Conservation (phyloP, 140 eudicot species). For the Flaveria floridana region DNA sequence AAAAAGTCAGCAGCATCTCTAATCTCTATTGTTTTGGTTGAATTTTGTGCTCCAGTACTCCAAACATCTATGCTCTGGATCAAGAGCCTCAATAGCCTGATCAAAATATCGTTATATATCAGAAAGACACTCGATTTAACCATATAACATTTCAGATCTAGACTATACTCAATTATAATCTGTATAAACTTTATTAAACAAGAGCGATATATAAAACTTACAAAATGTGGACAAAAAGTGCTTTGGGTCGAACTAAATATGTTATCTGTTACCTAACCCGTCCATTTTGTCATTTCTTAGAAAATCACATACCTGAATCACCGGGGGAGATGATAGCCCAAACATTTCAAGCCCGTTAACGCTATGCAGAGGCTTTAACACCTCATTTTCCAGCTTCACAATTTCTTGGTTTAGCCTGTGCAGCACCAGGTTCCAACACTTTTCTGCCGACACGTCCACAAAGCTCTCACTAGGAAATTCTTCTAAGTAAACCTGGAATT, state of each 20-base stretch:
- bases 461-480: slow-evolving; percentile 56
- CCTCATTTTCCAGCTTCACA: slow-evolving; percentile 28
- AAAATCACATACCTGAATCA: slow-evolving; percentile 47
- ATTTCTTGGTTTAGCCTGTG: slow-evolving; percentile 50
- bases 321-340: slow-evolving; percentile 52
- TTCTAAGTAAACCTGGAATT: slow-evolving; percentile 61
- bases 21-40: slow-evolving; percentile 23
- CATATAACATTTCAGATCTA: no score
- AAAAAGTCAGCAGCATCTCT: slow-evolving; percentile 19
- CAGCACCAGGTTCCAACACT: slow-evolving; percentile 63
- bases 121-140: background rate
- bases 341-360: slow-evolving; percentile 68
- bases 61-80: slow-evolving; percentile 40
- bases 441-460: slow-evolving; percentile 45
- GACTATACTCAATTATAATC: background rate
- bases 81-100: slow-evolving; percentile 58
- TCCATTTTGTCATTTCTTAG: background rate
- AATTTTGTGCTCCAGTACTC: slow-evolving; percentile 49
- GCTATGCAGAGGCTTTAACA: slow-evolving; percentile 34
- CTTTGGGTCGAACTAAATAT: background rate
- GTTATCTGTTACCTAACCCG: background rate
- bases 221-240: background rate
- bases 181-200: background rate
- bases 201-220: background rate
- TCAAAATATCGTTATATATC: background rate